These are phyloP conservation scores for Chlamydomonas urium DNA, from an alignment of 139 green algal genomes.

Conservation along the genomic window DNA sequence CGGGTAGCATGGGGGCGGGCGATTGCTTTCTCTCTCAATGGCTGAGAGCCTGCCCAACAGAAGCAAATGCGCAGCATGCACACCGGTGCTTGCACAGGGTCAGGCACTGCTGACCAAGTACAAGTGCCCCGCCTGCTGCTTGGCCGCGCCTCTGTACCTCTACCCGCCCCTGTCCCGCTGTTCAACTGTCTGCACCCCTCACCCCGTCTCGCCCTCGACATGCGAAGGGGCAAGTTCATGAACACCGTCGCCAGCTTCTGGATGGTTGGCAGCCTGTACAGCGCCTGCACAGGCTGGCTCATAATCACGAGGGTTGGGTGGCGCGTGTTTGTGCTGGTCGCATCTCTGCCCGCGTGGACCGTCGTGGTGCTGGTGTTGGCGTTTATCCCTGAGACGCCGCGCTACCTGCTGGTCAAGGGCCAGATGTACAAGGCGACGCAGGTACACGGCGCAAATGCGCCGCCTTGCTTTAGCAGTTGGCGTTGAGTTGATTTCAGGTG, in stretches of 20 bases:
- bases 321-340: slow-evolving; percentile 38
- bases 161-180: no score
- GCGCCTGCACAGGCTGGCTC: slow-evolving; percentile 34
- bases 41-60: no score
- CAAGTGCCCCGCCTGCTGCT: no score
- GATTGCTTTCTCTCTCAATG: no score
- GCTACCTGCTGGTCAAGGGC: slow-evolving; percentile 37
- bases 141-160: no score
- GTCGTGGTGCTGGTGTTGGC: neutral
- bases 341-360: slow-evolving; percentile 29
- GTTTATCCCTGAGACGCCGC: slow-evolving; percentile 41
- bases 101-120: no score
- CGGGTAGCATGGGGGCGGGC: no score
- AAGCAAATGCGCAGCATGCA: no score
- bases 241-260: slow-evolving; percentile 35
- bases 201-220: neutral
- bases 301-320: slow-evolving; percentile 37
- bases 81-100: no score
- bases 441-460: no score
- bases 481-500: no score
- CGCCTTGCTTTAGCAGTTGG: no score
- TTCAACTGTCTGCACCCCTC: neutral
- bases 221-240: slow-evolving; percentile 42
- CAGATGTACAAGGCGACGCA: slow-evolving; percentile 18
- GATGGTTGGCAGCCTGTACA: slow-evolving; percentile 52